Percentiles rank a stretch among this genome's conserved stretches.
phyloP scores from a whole-genome alignment of 1,139 yeast species.

The Chernovozyma aurita region DNA sequence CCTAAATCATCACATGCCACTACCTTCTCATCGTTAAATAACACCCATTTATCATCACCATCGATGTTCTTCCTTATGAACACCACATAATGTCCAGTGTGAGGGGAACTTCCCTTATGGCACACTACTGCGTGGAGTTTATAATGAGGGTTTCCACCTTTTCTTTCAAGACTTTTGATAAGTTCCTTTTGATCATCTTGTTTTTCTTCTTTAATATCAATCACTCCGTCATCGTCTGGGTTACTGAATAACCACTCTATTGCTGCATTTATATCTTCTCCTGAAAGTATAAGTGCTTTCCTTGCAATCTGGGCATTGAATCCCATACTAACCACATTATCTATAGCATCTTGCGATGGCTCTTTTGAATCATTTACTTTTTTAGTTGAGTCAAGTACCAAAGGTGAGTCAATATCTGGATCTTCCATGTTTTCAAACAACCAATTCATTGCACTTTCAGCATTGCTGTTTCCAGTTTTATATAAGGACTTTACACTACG shows the following conservation, averaged over 20 bases:
- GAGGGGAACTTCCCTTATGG: slow-evolving; percentile 92
- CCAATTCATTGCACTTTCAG: slow-evolving; percentile 91
- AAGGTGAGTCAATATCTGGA: slow-evolving; percentile 64
- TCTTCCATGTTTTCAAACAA: slow-evolving; percentile 86
- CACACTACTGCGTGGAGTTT: slow-evolving; percentile 70
- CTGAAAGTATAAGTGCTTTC: slow-evolving; percentile 61
- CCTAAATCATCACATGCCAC: slow-evolving; percentile 60
- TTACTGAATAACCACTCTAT: slow-evolving; percentile 86
- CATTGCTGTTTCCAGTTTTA: slow-evolving; percentile 60
- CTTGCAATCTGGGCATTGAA: slow-evolving; percentile 57
- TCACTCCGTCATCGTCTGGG: slow-evolving; percentile 55
- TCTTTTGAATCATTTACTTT: slow-evolving; percentile 13
- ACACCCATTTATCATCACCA: slow-evolving; percentile 60
- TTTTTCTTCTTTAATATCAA: slow-evolving; percentile 21
- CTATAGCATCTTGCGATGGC: slow-evolving; percentile 40
- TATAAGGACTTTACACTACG: slow-evolving; percentile 66
- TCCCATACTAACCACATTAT: slow-evolving; percentile 70
- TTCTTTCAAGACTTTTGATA: slow-evolving; percentile 8
- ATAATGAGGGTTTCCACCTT: slow-evolving; percentile 32
- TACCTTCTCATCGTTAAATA: slow-evolving; percentile 93
- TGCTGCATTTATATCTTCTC: slow-evolving; percentile 65
- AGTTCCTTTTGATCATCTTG: slow-evolving; percentile 13
- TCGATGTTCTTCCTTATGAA: slow-evolving; percentile 50
- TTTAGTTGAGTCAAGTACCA: slow-evolving; percentile 15
- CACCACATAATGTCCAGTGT: slow-evolving; percentile 94